Base-by-base conservation (phyloP, 352 stramenopile genomes). In the Phytopythium sindhum region DNA sequence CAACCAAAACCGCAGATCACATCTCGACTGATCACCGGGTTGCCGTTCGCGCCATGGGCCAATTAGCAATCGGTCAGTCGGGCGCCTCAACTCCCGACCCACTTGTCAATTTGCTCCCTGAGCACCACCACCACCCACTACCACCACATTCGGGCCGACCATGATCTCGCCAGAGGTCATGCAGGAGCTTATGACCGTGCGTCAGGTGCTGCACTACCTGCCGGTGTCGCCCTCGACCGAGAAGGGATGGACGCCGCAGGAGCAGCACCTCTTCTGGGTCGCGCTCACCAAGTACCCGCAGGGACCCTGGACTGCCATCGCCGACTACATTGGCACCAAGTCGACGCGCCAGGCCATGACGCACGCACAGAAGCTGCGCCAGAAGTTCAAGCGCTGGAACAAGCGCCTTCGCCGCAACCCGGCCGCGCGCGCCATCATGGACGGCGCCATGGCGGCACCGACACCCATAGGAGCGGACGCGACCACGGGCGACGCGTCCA, bases 261-360 rank as follows among this genome's bases (percentile, higher is more conserved):
- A 76, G 51, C 66, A 76, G 50, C 66, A 76, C n/a, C 66, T 72
- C 62, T 76, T 76, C 63, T 76, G 69, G 69, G 62, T 68, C 8
- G 73, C 69, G 28, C 69, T 81, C 54, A 58, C 65, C 51, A 73
- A 64, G 57, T 78, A 70, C 57, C 75, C 78, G 12, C 75, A 84
- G 23, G 78, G 78, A 0, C 78, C 78, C 14, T 86, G 78, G 78
- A 82, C 75, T 24, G 60, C 66, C 28, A 81, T 86, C 56, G 78
- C 78, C 14, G 66, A 68, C 39, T 83, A 76, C 66, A 78, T 87
- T 24, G 73, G 75, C 31, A 84, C 78, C 48, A 80, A 82, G 56
- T 78, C 75, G 23, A 84, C 78, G 21, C 72, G 78, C 33, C 78
- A 87, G 64, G 75, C 78, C 15, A 84, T 85, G 74, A 85, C 75